These are phyloP conservation scores for Orbilia brochopaga DNA, from an alignment of 2,329 filamentous ascomycete species.

Conservation along the genomic window DNA sequence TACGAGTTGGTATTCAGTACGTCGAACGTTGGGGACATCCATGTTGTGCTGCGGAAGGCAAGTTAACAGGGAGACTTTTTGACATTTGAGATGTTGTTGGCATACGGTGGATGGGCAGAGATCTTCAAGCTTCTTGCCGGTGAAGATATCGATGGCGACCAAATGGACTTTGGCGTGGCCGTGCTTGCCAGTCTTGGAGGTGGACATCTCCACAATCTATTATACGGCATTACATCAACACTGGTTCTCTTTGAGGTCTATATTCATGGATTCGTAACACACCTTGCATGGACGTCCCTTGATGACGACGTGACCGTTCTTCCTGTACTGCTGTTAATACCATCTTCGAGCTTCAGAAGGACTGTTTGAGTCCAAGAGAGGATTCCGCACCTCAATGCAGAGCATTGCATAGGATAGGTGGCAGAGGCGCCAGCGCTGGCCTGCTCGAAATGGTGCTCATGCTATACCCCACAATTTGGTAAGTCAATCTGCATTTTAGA, in stretches of 20 bases:
- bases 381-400: constrained; percentile 73
- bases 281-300: constrained; percentile 95
- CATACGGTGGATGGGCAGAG: constrained; percentile 92
- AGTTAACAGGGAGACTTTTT: background rate
- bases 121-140: constrained; percentile 99
- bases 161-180: constrained; percentile 99
- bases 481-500: background rate
- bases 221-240: constrained; percentile 6
- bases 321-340: constrained; percentile 32
- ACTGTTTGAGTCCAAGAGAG: constrained; percentile 10
- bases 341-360: constrained; percentile 9
- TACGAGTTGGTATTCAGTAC: constrained; percentile 92
- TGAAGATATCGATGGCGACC: constrained; percentile 98
- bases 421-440: constrained; percentile 93
- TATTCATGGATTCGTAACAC: constrained; percentile 1
- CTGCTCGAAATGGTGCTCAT: constrained; percentile 76
- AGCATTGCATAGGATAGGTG: constrained; percentile 99
- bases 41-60: constrained; percentile 69
- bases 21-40: constrained; percentile 93
- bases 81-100: constrained; percentile 52
- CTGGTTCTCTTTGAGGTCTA: background rate
- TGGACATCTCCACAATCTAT: constrained; percentile 97
- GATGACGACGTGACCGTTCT: constrained; percentile 74
- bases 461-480: background rate
- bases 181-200: constrained; percentile 99